A percentile compares a stretch with the other conserved stretches of the same genome.
Evolutionary conservation across 1,284 basidiomycete genomes (phyloP).

Genomic region (Tilletia indica): DNA sequence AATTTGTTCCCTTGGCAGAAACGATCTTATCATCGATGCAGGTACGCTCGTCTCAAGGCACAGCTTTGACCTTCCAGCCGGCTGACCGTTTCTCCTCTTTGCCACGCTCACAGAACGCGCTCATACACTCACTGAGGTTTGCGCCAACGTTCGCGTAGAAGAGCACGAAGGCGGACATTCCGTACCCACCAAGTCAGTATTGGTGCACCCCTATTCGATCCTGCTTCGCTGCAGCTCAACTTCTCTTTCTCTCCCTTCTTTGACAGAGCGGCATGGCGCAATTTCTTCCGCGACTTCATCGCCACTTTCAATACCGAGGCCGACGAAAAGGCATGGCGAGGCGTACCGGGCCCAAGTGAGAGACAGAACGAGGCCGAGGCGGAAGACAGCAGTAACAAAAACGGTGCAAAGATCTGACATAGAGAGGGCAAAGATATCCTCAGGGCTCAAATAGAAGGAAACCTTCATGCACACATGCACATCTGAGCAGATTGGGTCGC

Average conservation of each 20-base stretch:
- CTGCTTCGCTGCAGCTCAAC: not conserved
- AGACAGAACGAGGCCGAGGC: slow-evolving; percentile 1
- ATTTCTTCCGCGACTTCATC: slow-evolving; percentile 50
- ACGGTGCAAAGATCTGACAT: not conserved
- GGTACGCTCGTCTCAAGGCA: not conserved
- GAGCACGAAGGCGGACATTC: slow-evolving; percentile 53
- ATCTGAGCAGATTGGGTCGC: no score
- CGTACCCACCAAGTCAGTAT: slow-evolving; percentile 44
- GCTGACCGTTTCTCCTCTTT: not conserved
- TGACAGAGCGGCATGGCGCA: slow-evolving; percentile 47
- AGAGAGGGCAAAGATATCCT: not conserved
- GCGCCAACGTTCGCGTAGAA: slow-evolving; percentile 44
- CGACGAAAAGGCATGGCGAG: slow-evolving; percentile 2
- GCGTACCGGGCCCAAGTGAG: not conserved
- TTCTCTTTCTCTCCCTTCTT: not conserved
- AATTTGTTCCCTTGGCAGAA: slow-evolving; percentile 15
- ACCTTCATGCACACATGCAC: no score
- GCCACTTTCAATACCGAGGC: slow-evolving; percentile 28
- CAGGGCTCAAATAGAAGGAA: no score
- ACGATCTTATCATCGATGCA: slow-evolving; percentile 22
- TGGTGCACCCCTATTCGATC: no score
- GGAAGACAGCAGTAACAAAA: not conserved
- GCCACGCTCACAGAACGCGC: slow-evolving; percentile 27
- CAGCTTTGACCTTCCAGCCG: not conserved
- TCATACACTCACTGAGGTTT: slow-evolving; percentile 41